These are phyloP conservation scores for Pholiota conissans DNA, from an alignment of 768 basidiomycete species.

Conservation along the genomic window DNA sequence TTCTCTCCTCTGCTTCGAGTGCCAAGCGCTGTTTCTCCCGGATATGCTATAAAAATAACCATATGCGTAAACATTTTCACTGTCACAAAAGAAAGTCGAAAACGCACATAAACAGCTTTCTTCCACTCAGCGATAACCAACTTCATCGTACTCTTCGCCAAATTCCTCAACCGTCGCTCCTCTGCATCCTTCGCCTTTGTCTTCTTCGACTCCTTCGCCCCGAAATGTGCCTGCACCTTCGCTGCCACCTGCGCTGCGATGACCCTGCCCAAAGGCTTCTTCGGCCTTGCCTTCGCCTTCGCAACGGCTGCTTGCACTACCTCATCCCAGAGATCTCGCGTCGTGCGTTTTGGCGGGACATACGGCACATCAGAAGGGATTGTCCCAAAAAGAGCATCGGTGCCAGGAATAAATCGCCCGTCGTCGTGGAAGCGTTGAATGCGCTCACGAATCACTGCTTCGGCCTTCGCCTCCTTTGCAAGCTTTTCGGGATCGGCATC, in stretches of 20 bases:
- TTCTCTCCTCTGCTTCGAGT: slow-evolving; percentile 74
- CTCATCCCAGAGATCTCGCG: slow-evolving; percentile 58
- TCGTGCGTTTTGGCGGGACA: slow-evolving; percentile 30
- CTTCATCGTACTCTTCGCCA: slow-evolving; percentile 74
- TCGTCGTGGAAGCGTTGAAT: slow-evolving; percentile 33
- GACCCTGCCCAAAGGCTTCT: slow-evolving; percentile 34
- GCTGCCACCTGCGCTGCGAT: slow-evolving; percentile 58
- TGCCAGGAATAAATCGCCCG: slow-evolving; percentile 40
- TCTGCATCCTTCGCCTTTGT: slow-evolving; percentile 59
- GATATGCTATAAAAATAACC: slow-evolving; percentile 52
- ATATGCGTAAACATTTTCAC: not conserved
- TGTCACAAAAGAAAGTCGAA: slow-evolving; percentile 11
- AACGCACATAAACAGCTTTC: slow-evolving; percentile 78
- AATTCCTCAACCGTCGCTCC: slow-evolving; percentile 60
- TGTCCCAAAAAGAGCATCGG: slow-evolving; percentile 33
- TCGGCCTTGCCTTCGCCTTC: slow-evolving; percentile 23
- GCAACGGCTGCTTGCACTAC: slow-evolving; percentile 48
- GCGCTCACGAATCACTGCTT: slow-evolving; percentile 35
- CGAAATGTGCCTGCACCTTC: slow-evolving; percentile 76
- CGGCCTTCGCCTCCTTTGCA: slow-evolving; percentile 21
- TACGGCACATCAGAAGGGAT: slow-evolving; percentile 24
- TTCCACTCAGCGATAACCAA: slow-evolving; percentile 82
- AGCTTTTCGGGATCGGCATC: slow-evolving; percentile 40
- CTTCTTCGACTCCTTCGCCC: slow-evolving; percentile 59
- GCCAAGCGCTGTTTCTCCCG: slow-evolving; percentile 65